These are phyloP conservation scores for Canavalia gladiata DNA, from an alignment of 306 rosid species.

Conservation along the genomic window DNA sequence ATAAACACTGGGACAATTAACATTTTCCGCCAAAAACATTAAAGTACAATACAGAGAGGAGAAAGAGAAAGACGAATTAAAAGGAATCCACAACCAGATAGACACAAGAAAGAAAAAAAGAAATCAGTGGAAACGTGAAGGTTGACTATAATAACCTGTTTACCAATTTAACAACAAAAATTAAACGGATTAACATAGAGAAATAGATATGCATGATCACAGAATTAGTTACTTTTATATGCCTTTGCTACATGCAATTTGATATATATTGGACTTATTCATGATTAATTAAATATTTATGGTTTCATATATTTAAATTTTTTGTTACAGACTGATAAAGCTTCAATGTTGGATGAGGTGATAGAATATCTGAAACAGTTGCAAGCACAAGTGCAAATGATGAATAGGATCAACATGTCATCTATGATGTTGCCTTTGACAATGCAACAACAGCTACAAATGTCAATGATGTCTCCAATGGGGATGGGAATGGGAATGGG, in stretches of 20 bases:
- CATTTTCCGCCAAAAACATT: constrained; percentile 27
- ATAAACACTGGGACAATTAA: constrained; percentile 25
- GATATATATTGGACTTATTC: not conserved
- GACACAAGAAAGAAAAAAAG: not conserved
- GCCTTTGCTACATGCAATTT: not conserved
- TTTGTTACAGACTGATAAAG: constrained; percentile 78
- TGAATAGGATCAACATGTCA: constrained; percentile 77
- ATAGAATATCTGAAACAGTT: constrained; percentile 87
- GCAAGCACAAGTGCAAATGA: constrained; percentile 91
- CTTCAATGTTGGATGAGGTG: constrained; percentile 97
- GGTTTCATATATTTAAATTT: not conserved
- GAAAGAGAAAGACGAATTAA: not conserved
- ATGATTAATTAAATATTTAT: not conserved
- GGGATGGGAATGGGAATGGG: constrained; percentile 72
- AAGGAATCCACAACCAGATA: not conserved
- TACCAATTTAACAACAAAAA: not conserved
- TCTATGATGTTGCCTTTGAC: constrained; percentile 80
- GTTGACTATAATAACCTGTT: no score
- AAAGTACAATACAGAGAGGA: not conserved
- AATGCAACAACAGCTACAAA: constrained; percentile 85
- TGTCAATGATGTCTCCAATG: constrained; percentile 84
- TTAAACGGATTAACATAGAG: not conserved
- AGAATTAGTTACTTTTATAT: not conserved
- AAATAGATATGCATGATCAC: not conserved
- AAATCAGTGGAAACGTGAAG: no score